Evolutionary conservation across 2,329 filamentous ascomycete species (phyloP).

Genomic region (Diaporthe nobilis): DNA sequence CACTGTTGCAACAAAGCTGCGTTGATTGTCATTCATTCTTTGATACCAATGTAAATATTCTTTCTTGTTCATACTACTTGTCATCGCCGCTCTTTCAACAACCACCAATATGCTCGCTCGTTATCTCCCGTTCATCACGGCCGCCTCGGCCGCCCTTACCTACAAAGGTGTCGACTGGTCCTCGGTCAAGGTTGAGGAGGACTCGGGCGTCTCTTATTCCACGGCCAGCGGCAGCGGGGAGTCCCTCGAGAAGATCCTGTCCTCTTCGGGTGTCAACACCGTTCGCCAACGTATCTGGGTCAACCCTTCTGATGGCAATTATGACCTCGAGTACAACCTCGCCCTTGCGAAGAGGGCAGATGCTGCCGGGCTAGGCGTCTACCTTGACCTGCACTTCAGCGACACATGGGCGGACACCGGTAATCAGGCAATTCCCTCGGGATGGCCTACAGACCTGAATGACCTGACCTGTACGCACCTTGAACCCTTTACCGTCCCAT

Average conservation of each 20-base stretch:
- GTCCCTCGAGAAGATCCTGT: conserved; percentile 74
- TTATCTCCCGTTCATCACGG: conserved; percentile 27
- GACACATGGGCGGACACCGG: conserved; percentile 80
- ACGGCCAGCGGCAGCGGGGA: conserved; percentile 65
- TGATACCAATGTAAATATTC: background rate
- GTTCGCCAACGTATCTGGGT: conserved; percentile 82
- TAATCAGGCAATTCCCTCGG: conserved; percentile 73
- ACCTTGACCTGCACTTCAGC: conserved; percentile 76
- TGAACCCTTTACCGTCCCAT: background rate
- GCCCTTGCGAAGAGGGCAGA: conserved; percentile 75
- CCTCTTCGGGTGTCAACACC: conserved; percentile 74
- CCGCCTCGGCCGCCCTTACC: conserved; percentile 39
- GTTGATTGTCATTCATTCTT: conserved; percentile 21
- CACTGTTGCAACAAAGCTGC: background rate
- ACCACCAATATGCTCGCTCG: conserved; percentile 34
- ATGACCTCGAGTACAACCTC: conserved; percentile 80
- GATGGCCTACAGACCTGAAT: conserved; percentile 73
- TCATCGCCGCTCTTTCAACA: background rate
- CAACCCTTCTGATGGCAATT: conserved; percentile 73
- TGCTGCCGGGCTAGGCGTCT: conserved; percentile 72
- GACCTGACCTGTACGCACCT: conserved; percentile 66
- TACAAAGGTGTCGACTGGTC: conserved; percentile 55
- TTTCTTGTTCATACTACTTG: background rate
- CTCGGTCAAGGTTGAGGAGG: conserved; percentile 75
- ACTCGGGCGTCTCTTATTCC: conserved; percentile 72